Base-by-base conservation (phyloP, 1,284 basidiomycete species). In the Earliella scabrosa region DNA sequence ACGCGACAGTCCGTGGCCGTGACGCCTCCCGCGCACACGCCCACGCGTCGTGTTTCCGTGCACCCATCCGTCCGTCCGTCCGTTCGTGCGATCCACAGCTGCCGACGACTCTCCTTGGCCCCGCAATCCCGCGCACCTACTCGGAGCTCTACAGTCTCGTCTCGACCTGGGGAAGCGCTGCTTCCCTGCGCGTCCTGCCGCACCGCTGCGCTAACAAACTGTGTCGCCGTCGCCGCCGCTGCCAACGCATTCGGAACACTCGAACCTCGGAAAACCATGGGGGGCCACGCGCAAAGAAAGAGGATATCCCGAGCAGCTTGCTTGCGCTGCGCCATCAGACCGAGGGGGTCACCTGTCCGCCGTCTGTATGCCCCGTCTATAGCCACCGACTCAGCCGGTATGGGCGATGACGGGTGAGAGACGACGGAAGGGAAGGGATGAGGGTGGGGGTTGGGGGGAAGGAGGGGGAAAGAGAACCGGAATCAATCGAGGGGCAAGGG, bases 141-240 rank as follows among this genome's bases (percentile, higher is more conserved):
- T 29, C 54, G 52, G 34, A 52, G 16, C 41, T 41, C 50, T 59
- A 54, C 53, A 58, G 54, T 50, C 46, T 48, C 55, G 52, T 68
- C 59, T 58, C 65, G 66, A 64, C 67, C 67, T 32, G 67, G 67
- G 67, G 69, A 71, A 76, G 74, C 66, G 67, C 75, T 68, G 76
- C 74, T 73, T 71, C 70, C 70, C 68, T 67, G 63, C 71, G 66
- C 64, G 68, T 64, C 63, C 65, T 63, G 56, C 46, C 53, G 52
- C 61, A 65, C 50, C 58, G 44, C 56, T 61, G 58, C 65, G 56
- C 60, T 34, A 55, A 54, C 57, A 54, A 41, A 50, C 49, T 52
- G 44, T 50, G 35, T 31, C 48, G 43, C 54, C 58, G 48, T 45
- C 54, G 39, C 51, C 54, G 45, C 50, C 39, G 43, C 46, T 45